These are phyloP conservation scores for Tardiomyces blankii DNA, from an alignment of 1,139 yeast genomes.

Conservation along the genomic window DNA sequence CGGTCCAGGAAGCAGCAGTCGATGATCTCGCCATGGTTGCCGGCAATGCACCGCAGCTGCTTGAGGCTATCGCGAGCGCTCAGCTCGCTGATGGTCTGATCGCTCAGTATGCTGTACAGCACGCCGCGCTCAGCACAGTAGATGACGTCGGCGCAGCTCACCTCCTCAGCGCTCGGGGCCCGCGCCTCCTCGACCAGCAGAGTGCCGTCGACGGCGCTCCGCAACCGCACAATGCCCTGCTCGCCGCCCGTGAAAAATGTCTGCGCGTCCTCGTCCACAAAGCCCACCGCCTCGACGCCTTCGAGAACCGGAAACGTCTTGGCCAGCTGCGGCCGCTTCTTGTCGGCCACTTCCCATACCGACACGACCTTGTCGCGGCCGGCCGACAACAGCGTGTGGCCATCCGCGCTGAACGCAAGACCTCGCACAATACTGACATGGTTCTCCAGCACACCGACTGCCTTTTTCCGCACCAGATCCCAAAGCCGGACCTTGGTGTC, in stretches of 20 bases:
- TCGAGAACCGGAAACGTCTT: slow-evolving; percentile 66
- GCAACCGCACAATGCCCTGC: slow-evolving; percentile 50
- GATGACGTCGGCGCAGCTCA: slow-evolving; percentile 40
- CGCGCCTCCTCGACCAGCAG: slow-evolving; percentile 4
- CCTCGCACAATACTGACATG: slow-evolving; percentile 87
- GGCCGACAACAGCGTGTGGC: slow-evolving; percentile 56
- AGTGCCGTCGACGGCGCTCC: slow-evolving; percentile 31
- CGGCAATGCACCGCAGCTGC: slow-evolving; percentile 53
- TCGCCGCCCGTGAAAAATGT: slow-evolving; percentile 74
- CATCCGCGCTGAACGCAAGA: slow-evolving; percentile 46
- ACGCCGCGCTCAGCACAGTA: slow-evolving; percentile 7
- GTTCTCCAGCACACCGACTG: slow-evolving; percentile 49
- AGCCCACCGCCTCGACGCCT: slow-evolving; percentile 75
- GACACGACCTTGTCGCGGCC: slow-evolving; percentile 81
- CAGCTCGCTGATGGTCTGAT: slow-evolving; percentile 63
- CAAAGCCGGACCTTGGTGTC: slow-evolving; percentile 73
- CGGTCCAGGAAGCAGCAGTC: slow-evolving; percentile 28
- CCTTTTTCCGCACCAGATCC: slow-evolving; percentile 79
- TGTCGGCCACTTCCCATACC: slow-evolving; percentile 40
- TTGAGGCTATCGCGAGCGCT: slow-evolving; percentile 30
- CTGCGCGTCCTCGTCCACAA: slow-evolving; percentile 30
- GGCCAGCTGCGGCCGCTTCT: slow-evolving; percentile 38
- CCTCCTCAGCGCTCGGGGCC: slow-evolving; percentile 46
- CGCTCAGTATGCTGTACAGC: slow-evolving; percentile 50
- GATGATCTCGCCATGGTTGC: slow-evolving; percentile 93